Conservation (phyloP, 139 green algal genomes). For the Tetraselmis chui region DNA sequence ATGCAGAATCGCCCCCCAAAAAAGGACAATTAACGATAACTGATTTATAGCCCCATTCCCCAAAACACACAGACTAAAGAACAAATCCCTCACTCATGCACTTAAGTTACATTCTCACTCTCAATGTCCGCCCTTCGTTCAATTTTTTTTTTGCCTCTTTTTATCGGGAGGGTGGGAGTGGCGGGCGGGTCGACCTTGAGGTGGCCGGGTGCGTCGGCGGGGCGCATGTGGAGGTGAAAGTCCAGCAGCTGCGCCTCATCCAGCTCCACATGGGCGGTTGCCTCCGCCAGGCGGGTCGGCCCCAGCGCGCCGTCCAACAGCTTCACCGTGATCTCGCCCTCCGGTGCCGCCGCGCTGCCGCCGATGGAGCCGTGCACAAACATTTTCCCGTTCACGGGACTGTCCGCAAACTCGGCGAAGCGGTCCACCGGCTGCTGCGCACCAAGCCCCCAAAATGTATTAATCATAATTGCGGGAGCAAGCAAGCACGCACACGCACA, state of each 20-base stretch:
- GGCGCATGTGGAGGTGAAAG: conserved; percentile 45
- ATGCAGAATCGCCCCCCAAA: too few species aligned
- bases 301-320: conserved; percentile 69
- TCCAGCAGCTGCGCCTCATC: conserved; percentile 26
- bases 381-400: conserved; percentile 69
- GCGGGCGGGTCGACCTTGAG: conserved; percentile 25
- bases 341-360: conserved; percentile 31
- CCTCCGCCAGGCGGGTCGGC: conserved; percentile 39
- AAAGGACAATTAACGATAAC: too few species aligned
- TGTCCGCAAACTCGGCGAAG: conserved; percentile 7
- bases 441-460: too few species aligned
- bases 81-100: too few species aligned
- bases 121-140: too few species aligned
- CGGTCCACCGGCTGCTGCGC: background rate
- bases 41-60: too few species aligned
- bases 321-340: conserved; percentile 48
- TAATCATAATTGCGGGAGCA: too few species aligned
- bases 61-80: too few species aligned
- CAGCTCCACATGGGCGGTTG: conserved; percentile 8
- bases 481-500: too few species aligned
- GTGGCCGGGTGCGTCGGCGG: conserved; percentile 40
- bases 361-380: conserved; percentile 60
- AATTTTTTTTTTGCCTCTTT: too few species aligned
- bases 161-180: too few species aligned
- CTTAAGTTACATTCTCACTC: too few species aligned